A percentile compares a stretch with the other conserved stretches of the same genome.
These are phyloP conservation scores for Poterioochromonas sp. DNA, from an alignment of 352 stramenopile species.

Conservation along the genomic window DNA sequence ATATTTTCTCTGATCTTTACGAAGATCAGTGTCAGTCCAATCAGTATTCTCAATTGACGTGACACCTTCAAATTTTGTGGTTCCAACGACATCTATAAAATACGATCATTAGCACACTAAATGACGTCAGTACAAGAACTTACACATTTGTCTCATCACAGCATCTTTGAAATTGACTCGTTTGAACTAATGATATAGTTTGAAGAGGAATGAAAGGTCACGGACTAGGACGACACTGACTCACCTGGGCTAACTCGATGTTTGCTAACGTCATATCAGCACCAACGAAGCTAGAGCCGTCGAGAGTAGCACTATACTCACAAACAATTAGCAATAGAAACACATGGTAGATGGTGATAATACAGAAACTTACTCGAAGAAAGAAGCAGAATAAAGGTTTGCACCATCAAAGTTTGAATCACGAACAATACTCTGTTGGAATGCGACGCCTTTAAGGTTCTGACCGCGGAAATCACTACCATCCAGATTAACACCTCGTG, in stretches of 20 bases:
- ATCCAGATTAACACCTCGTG: constrained; percentile 42
- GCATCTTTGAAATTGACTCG: constrained; percentile 41
- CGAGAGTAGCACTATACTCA: neutral
- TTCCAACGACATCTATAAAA: neutral
- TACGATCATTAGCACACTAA: too few relatives aligned
- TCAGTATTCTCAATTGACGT: constrained; percentile 35
- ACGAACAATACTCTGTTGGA: constrained; percentile 43
- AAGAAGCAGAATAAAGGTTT: constrained; percentile 38
- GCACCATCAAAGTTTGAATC: constrained; percentile 40
- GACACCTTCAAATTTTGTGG: neutral
- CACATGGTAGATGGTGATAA: neutral
- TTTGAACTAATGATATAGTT: constrained; percentile 17
- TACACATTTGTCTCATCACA: constrained; percentile 44
- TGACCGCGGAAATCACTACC: constrained; percentile 41
- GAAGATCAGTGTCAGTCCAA: constrained; percentile 33
- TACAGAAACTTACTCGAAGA: neutral
- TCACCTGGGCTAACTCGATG: constrained; percentile 42
- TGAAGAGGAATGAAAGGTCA: neutral
- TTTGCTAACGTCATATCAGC: constrained; percentile 45
- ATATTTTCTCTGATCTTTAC: constrained; percentile 37
- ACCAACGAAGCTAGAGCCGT: constrained; percentile 37
- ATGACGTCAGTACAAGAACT: too few relatives aligned
- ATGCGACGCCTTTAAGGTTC: constrained; percentile 43
- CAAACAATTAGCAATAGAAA: neutral
- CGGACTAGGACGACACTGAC: neutral